These are phyloP conservation scores for Microsporum ferrugineum DNA, from an alignment of 2,329 filamentous ascomycete species.

Conservation along the genomic window DNA sequence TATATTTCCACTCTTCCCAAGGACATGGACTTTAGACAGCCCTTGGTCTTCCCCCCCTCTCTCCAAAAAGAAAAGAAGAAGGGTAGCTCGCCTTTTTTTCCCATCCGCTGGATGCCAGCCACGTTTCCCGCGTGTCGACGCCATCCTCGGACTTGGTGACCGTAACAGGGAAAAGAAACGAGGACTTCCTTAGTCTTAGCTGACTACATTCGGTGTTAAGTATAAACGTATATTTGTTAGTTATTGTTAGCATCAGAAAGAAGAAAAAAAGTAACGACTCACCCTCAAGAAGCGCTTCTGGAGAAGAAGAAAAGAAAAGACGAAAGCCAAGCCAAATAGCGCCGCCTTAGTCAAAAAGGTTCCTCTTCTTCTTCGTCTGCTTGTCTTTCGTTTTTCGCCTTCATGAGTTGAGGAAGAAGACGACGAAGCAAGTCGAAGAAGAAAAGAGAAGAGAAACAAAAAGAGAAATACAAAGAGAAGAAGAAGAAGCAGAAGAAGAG, in stretches of 20 bases:
- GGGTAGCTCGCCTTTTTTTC: neutral
- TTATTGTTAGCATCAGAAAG: neutral
- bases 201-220: too few relatives aligned
- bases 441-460: too few relatives aligned
- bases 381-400: neutral
- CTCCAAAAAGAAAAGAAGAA: neutral
- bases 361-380: neutral
- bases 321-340: conserved; percentile 2
- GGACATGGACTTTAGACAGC: neutral
- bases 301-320: neutral
- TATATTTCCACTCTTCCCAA: neutral
- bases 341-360: conserved; percentile 2
- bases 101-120: neutral
- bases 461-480: too few relatives aligned
- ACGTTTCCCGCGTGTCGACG: conserved; percentile 3
- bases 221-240: too few relatives aligned
- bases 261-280: neutral
- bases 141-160: neutral
- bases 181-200: neutral
- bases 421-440: too few relatives aligned
- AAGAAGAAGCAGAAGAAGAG: too few relatives aligned
- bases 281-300: too few relatives aligned
- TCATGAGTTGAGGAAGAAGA: too few relatives aligned
- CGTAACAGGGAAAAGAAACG: neutral
- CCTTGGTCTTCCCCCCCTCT: neutral